phyloP scores from a whole-genome alignment of 805 yeast species.

The Isabelozyma gotoi region DNA sequence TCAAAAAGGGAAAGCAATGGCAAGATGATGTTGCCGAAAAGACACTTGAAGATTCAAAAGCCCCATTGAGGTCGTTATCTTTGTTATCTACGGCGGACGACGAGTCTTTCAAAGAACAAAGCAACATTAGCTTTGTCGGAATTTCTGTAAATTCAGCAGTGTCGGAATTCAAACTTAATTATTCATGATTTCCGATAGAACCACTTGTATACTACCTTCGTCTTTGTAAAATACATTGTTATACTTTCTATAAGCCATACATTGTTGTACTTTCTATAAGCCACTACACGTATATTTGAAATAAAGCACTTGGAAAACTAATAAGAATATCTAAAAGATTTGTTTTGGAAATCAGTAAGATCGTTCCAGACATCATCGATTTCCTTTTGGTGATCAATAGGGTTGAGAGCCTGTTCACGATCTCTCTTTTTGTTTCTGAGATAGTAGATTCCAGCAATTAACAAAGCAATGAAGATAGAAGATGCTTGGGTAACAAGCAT shows the following conservation, averaged over 20 bases:
- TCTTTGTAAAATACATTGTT: too few species aligned
- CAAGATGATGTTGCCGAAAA: slow-evolving; percentile 6
- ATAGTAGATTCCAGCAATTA: slow-evolving; percentile 7
- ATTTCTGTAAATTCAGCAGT: slow-evolving; percentile 12
- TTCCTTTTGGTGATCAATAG: slow-evolving; percentile 2
- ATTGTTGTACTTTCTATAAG: background rate
- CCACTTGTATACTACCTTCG: background rate
- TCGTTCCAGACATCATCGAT: slow-evolving; percentile 10
- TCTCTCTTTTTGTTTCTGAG: slow-evolving; percentile 9
- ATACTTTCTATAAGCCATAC: background rate
- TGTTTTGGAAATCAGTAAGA: slow-evolving; percentile 13
- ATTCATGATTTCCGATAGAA: background rate
- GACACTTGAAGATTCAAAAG: slow-evolving; percentile 3
- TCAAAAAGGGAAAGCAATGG: slow-evolving; percentile 43
- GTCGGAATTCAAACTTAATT: slow-evolving; percentile 9
- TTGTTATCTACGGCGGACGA: slow-evolving; percentile 11
- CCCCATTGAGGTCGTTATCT: slow-evolving; percentile 4
- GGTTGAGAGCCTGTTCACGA: slow-evolving; percentile 1
- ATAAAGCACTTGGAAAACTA: slow-evolving; percentile 2
- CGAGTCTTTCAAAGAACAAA: slow-evolving; percentile 7
- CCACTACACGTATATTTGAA: too few species aligned
- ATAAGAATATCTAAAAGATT: slow-evolving; percentile 11
- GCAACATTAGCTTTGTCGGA: slow-evolving; percentile 8
- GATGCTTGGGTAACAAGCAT: slow-evolving; percentile 13
- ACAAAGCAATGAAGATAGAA: slow-evolving; percentile 8